Percentiles rank a stretch among this genome's conserved stretches.
Conservation (phyloP, 768 basidiomycete species). For the Leccinum subgranulosum region DNA sequence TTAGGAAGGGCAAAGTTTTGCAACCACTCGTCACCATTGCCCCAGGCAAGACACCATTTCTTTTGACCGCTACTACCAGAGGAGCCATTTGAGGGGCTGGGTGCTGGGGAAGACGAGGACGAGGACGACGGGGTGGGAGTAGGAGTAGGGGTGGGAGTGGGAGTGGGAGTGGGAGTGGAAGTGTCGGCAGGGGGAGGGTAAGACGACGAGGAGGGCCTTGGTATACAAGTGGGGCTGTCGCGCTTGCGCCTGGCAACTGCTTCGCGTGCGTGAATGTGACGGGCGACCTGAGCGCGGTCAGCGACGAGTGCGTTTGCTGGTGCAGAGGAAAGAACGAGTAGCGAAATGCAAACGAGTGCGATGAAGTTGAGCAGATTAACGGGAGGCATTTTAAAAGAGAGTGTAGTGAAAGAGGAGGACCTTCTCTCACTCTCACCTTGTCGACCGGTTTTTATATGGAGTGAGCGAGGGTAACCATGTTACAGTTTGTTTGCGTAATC, state of each 20-base stretch:
- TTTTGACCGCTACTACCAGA: slow-evolving; percentile 7
- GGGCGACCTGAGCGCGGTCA: slow-evolving; percentile 36
- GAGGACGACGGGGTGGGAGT: not conserved
- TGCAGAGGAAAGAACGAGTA: slow-evolving; percentile 50
- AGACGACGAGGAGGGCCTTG: slow-evolving; percentile 38
- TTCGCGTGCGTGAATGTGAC: slow-evolving; percentile 46
- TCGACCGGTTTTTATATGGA: too few species aligned
- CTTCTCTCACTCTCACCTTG: too few species aligned
- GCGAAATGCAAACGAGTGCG: slow-evolving; percentile 54
- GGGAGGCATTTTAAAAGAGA: slow-evolving; percentile 38
- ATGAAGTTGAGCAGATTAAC: slow-evolving; percentile 55
- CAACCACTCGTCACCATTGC: slow-evolving; percentile 47
- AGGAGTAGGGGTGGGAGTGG: slow-evolving; percentile 11
- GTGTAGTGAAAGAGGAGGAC: not conserved
- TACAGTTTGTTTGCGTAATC: slow-evolving; percentile 27
- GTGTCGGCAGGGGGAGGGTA: not conserved
- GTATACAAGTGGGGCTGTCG: slow-evolving; percentile 48
- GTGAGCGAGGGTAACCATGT: too few species aligned
- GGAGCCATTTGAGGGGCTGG: slow-evolving; percentile 6
- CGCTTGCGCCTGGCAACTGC: slow-evolving; percentile 50
- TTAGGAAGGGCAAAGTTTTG: slow-evolving; percentile 42
- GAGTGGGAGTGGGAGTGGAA: not conserved
- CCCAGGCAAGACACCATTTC: slow-evolving; percentile 69
- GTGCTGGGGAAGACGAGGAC: slow-evolving; percentile 18
- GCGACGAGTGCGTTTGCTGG: slow-evolving; percentile 54